Percentiles rank a stretch among this genome's conserved stretches.
These are phyloP conservation scores for Candida glucosophila DNA, from an alignment of 1,139 yeast genomes.

Conservation along the genomic window DNA sequence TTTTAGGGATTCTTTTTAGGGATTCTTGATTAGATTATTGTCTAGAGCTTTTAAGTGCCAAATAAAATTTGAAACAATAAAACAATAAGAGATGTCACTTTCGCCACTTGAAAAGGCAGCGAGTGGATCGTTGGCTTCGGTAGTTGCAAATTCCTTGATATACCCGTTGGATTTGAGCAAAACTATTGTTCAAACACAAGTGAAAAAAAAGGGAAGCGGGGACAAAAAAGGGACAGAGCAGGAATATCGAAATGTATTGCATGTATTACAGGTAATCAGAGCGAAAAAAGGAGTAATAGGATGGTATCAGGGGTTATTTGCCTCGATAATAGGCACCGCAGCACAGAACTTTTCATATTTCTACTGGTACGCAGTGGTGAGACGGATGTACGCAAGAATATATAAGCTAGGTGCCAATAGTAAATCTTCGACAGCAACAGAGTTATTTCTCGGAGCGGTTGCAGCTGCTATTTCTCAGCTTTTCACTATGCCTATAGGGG, in stretches of 20 bases:
- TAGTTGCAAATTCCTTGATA: conserved; percentile 69
- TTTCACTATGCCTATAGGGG: conserved; percentile 77
- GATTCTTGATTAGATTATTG: too few relatives aligned
- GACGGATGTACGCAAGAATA: conserved; percentile 45
- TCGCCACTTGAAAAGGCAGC: conserved; percentile 66
- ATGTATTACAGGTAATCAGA: conserved; percentile 55
- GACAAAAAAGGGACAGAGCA: conserved; percentile 10
- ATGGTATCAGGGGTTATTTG: conserved; percentile 65
- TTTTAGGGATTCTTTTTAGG: too few relatives aligned
- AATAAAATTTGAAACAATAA: too few relatives aligned
- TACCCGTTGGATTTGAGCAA: conserved; percentile 71
- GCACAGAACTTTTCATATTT: conserved; percentile 79
- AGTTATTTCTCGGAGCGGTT: conserved; percentile 69
- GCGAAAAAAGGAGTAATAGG: conserved; percentile 58
- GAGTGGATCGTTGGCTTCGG: conserved; percentile 81
- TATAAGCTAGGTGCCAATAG: conserved; percentile 30
- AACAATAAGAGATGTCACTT: conserved; percentile 24
- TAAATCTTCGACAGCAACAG: conserved; percentile 53
- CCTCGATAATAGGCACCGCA: conserved; percentile 66
- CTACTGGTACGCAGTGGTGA: conserved; percentile 76
- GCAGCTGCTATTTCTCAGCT: conserved; percentile 84
- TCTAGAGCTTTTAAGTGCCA: too few relatives aligned
- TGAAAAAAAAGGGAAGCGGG: conserved; percentile 15
- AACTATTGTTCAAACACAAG: conserved; percentile 67
- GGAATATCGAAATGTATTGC: conserved; percentile 48